Evolutionary conservation across 192 early-diverging fungal genomes (phyloP).

Genomic region (Mortierella alpina): DNA sequence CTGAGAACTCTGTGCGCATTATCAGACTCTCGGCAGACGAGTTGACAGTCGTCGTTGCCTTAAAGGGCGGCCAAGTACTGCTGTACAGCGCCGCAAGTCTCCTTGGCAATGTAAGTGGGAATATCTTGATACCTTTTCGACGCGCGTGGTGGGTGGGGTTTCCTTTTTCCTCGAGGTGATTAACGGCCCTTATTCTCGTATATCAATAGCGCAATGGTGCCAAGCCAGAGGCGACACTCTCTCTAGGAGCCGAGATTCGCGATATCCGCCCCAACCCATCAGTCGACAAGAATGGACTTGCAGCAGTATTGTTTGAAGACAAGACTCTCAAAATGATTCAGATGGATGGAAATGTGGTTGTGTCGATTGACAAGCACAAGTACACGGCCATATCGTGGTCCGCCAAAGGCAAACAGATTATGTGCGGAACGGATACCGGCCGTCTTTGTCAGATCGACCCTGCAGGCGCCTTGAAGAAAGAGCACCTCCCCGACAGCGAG

Average conservation of each 20-base stretch:
- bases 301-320: slow-evolving; percentile 63
- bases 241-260: slow-evolving; percentile 58
- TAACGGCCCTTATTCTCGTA: background rate
- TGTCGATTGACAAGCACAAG: slow-evolving; percentile 44
- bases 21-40: slow-evolving; percentile 61
- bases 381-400: slow-evolving; percentile 83
- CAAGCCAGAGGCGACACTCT: slow-evolving; percentile 52
- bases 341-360: slow-evolving; percentile 29
- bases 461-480: slow-evolving; percentile 68
- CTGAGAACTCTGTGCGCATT: slow-evolving; percentile 45
- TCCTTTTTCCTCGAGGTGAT: background rate
- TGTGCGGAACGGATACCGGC: slow-evolving; percentile 74
- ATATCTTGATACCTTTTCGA: slow-evolving; percentile 17
- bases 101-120: slow-evolving; percentile 52
- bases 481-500: slow-evolving; percentile 19
- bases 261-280: slow-evolving; percentile 76
- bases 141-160: background rate
- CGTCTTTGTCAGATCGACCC: slow-evolving; percentile 70
- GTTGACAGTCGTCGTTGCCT: slow-evolving; percentile 49
- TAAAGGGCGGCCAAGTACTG: slow-evolving; percentile 42
- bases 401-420: slow-evolving; percentile 90
- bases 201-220: slow-evolving; percentile 35
- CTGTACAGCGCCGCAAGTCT: slow-evolving; percentile 55
- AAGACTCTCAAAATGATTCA: slow-evolving; percentile 53
- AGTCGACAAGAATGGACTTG: slow-evolving; percentile 51